phyloP scores from a whole-genome alignment of 2,329 filamentous ascomycete genomes.

The Aspergillus jensenii region DNA sequence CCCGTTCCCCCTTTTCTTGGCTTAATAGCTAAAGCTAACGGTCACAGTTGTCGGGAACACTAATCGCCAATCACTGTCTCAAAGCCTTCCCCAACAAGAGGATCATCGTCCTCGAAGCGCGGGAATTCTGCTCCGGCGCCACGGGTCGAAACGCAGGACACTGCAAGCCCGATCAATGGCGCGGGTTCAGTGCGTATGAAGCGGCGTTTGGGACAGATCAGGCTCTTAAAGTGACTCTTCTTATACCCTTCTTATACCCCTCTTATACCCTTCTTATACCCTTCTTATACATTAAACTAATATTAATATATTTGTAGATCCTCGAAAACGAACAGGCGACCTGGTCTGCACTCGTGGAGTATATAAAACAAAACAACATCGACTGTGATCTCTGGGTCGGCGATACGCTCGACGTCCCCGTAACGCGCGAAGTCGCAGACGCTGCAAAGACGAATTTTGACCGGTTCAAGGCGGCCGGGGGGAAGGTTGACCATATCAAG shows the following conservation, averaged over 20 bases:
- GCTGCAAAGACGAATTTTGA: neutral
- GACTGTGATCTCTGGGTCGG: constrained; percentile 10
- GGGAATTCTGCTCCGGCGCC: constrained; percentile 1
- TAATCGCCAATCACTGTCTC: neutral
- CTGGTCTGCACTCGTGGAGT: neutral
- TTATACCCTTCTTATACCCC: neutral
- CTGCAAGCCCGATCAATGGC: constrained; percentile 5
- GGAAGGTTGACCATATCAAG: constrained; percentile 1
- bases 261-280: neutral
- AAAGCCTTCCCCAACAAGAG: neutral
- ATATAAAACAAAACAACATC: constrained; percentile 1
- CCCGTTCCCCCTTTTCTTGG: too few relatives aligned
- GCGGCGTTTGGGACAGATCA: neutral
- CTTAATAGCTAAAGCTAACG: neutral
- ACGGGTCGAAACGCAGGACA: constrained; percentile 1
- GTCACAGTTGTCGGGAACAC: neutral
- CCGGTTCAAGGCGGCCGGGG: neutral
- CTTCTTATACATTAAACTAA: neutral
- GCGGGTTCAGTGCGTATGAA: constrained; percentile 2
- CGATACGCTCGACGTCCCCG: constrained; percentile 2
- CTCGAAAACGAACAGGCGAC: constrained; percentile 2
- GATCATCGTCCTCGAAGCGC: neutral
- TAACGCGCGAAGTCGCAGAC: neutral
- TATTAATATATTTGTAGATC: neutral
- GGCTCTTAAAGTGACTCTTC: neutral